phyloP scores from a whole-genome alignment of 768 basidiomycete species.

The Xerocomellus dryophilus region DNA sequence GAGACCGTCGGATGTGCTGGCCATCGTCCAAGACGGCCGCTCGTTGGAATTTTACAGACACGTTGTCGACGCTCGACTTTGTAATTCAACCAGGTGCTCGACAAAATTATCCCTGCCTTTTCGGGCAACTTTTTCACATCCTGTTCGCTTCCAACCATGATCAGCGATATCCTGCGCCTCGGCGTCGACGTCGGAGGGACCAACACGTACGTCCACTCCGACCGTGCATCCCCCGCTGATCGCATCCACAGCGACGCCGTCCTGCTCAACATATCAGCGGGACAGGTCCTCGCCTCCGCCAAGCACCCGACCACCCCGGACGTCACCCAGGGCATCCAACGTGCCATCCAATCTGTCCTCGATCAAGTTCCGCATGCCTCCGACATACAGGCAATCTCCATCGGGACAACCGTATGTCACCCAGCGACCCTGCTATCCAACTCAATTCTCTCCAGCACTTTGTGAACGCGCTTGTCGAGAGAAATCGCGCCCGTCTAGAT shows the following conservation, averaged over 20 bases:
- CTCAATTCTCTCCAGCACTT: slow-evolving; percentile 38
- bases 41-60: slow-evolving; percentile 10
- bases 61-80: not conserved
- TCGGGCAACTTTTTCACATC: slow-evolving; percentile 11
- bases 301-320: slow-evolving; percentile 57
- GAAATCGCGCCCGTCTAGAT: slow-evolving; percentile 48
- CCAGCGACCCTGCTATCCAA: accelerated
- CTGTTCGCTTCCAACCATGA: not conserved
- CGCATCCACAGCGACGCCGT: slow-evolving; percentile 32
- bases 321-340: slow-evolving; percentile 57
- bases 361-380: slow-evolving; percentile 33
- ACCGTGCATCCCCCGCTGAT: not conserved
- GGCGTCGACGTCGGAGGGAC: slow-evolving; percentile 37
- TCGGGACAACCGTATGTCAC: slow-evolving; percentile 55
- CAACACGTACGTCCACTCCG: slow-evolving; percentile 25
- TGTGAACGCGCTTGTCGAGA: slow-evolving; percentile 59
- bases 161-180: slow-evolving; percentile 16
- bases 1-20: slow-evolving; percentile 39
- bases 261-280: slow-evolving; percentile 17
- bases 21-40: slow-evolving; percentile 35
- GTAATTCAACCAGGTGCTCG: not conserved
- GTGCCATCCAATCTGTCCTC: slow-evolving; percentile 47
- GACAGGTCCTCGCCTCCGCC: slow-evolving; percentile 27
- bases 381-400: slow-evolving; percentile 48
- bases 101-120: not conserved